Percentiles rank a stretch among this genome's conserved stretches.
Conservation (phyloP, 345 rosid genomes). For the Acer campestre region DNA sequence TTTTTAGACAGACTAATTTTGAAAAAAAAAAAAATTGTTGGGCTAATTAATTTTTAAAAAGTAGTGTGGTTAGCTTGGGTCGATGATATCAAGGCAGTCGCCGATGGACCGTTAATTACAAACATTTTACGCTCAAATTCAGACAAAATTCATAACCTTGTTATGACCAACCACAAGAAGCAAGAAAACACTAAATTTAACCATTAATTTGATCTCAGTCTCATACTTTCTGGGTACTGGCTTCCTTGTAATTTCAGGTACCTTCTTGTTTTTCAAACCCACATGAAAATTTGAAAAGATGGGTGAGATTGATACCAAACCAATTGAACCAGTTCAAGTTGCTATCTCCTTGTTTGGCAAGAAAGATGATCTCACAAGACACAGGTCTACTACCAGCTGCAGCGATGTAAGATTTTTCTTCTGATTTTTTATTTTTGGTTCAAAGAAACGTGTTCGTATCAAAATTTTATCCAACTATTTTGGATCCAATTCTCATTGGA, state of each 20-base stretch:
- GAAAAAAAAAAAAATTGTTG: too few species aligned
- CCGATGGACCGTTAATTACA: background rate
- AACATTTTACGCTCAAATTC: background rate
- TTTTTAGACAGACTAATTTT: too few species aligned
- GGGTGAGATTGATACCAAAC: constrained; percentile 60
- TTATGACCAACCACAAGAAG: constrained; percentile 12
- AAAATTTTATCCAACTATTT: too few species aligned
- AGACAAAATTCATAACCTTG: constrained; percentile 17
- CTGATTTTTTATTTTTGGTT: too few species aligned
- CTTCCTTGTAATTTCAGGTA: background rate
- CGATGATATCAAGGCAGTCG: constrained; percentile 16
- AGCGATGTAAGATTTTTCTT: constrained; percentile 31
- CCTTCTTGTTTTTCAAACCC: background rate
- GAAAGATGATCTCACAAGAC: constrained; percentile 34
- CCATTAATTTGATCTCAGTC: background rate
- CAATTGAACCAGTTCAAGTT: constrained; percentile 56
- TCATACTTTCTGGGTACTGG: too few species aligned
- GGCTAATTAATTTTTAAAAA: too few species aligned
- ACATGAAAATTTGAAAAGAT: constrained; percentile 7
- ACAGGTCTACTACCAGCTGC: constrained; percentile 10
- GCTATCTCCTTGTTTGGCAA: constrained; percentile 45
- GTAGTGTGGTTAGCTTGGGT: background rate
- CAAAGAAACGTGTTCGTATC: too few species aligned
- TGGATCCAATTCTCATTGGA: too few species aligned
- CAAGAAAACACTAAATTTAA: background rate